phyloP scores from a whole-genome alignment of 805 yeast species.

The Zygotorulaspora chibaensis region DNA sequence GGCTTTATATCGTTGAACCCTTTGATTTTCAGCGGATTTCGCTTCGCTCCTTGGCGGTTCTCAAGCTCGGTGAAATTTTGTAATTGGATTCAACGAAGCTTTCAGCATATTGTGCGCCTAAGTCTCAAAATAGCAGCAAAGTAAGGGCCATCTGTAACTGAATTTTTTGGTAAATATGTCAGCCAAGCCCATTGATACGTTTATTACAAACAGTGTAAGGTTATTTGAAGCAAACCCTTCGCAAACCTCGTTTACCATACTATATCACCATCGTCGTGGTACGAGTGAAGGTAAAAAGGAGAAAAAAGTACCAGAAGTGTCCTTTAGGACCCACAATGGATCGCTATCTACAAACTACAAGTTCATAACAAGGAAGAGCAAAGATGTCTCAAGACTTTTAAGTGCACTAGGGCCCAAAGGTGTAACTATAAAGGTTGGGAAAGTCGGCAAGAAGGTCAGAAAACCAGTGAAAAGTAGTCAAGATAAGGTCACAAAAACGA shows the following conservation, averaged over 20 bases:
- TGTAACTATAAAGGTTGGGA: conserved; percentile 36
- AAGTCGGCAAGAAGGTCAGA: conserved; percentile 20
- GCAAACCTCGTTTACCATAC: conserved; percentile 28
- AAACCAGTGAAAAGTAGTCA: conserved; percentile 8
- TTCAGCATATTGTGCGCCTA: too few relatives aligned
- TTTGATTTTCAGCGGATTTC: neutral
- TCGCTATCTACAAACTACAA: conserved; percentile 57
- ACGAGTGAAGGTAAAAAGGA: conserved; percentile 14
- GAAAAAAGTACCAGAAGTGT: conserved; percentile 13
- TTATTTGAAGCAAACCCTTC: conserved; percentile 44
- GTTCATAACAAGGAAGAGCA: conserved; percentile 54
- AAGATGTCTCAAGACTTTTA: conserved; percentile 70
- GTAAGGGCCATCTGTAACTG: too few relatives aligned
- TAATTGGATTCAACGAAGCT: neutral
- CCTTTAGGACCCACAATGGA: conserved; percentile 63
- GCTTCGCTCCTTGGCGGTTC: neutral
- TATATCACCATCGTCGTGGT: conserved; percentile 37
- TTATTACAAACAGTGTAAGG: conserved; percentile 40
- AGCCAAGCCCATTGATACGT: conserved; percentile 38
- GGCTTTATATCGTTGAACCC: neutral
- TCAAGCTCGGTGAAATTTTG: neutral
- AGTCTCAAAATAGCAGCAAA: too few relatives aligned
- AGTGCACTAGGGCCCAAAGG: conserved; percentile 71
- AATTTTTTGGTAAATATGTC: conserved; percentile 14
- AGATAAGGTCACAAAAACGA: conserved; percentile 2